phyloP scores from a whole-genome alignment of 2,329 filamentous ascomycete species.

The Cordyceps cicadae region DNA sequence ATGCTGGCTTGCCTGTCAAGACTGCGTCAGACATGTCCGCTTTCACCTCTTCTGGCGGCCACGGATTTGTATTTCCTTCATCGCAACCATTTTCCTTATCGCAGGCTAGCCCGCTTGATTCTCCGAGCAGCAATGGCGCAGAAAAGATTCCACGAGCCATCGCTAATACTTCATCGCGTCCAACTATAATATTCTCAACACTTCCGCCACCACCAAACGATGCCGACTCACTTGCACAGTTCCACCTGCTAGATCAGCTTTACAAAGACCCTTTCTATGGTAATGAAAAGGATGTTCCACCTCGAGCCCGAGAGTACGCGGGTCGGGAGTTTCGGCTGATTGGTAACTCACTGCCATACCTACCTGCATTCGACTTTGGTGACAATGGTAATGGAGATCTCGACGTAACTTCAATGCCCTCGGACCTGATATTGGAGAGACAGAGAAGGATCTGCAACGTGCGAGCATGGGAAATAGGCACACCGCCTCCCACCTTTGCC shows the following conservation, averaged over 20 bases:
- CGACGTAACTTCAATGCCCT: background rate
- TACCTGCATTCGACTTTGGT: conserved; percentile 67
- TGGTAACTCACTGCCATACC: conserved; percentile 66
- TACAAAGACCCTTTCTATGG: conserved; percentile 86
- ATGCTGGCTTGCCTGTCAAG: conserved; percentile 19
- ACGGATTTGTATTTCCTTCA: conserved; percentile 1
- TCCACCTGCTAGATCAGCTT: conserved; percentile 53
- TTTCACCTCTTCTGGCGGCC: background rate
- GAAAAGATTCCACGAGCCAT: conserved; percentile 4
- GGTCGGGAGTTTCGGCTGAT: conserved; percentile 75
- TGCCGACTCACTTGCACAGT: conserved; percentile 17
- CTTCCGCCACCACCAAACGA: conserved; percentile 22
- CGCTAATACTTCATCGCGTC: background rate
- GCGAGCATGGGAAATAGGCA: conserved; percentile 68
- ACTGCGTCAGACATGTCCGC: background rate
- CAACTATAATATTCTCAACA: conserved; percentile 15
- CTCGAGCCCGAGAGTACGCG: conserved; percentile 71
- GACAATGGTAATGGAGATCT: conserved; percentile 24
- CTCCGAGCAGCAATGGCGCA: background rate
- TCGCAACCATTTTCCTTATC: conserved; percentile 2
- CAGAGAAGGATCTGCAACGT: conserved; percentile 25
- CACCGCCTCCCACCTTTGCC: conserved; percentile 57
- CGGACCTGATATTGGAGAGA: background rate
- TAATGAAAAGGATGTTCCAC: conserved; percentile 72
- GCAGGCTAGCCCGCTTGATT: background rate